Evolutionary conservation across 805 yeast genomes (phyloP).

Genomic region (Saccharomycopsis sp.): DNA sequence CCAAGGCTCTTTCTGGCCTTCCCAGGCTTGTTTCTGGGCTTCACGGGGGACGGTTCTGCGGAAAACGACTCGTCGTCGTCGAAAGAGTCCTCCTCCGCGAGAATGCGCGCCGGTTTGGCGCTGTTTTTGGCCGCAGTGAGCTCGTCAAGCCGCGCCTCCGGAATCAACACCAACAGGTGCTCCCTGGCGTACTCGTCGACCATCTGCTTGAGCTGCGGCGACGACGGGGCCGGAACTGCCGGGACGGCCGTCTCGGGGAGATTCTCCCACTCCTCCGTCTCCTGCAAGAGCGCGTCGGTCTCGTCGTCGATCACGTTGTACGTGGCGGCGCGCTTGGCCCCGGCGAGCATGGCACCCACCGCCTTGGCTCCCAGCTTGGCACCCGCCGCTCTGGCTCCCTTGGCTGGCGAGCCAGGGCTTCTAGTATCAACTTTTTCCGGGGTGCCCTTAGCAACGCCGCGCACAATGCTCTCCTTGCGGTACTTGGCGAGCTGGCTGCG

Average conservation of each 20-base stretch:
- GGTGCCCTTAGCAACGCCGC: too few species aligned
- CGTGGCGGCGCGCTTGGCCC: neutral
- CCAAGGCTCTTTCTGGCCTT: slow-evolving; percentile 18
- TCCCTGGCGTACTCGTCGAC: slow-evolving; percentile 17
- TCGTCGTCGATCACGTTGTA: slow-evolving; percentile 15
- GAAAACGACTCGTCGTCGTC: slow-evolving; percentile 1
- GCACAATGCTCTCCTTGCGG: slow-evolving; percentile 8
- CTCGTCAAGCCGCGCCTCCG: slow-evolving; percentile 2
- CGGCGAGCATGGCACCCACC: slow-evolving; percentile 4
- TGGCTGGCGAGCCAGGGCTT: too few species aligned
- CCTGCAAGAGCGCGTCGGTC: slow-evolving; percentile 18
- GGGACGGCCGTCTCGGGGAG: neutral
- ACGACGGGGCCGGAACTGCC: neutral
- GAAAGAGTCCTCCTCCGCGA: neutral
- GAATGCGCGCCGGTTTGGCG: neutral
- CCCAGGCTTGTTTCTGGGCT: neutral
- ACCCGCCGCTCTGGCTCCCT: neutral
- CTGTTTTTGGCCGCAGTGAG: slow-evolving; percentile 5
- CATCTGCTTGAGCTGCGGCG: slow-evolving; percentile 7
- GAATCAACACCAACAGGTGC: slow-evolving; percentile 14
- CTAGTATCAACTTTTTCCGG: too few species aligned
- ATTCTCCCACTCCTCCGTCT: slow-evolving; percentile 19
- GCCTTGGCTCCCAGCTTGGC: neutral
- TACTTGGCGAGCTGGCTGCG: slow-evolving; percentile 42
- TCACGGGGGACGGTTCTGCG: neutral